Evolutionary conservation across 305 asterid genomes (phyloP), one percentile per base, ranked within the genome.

Genomic region (Coffea humblotiana): DNA sequence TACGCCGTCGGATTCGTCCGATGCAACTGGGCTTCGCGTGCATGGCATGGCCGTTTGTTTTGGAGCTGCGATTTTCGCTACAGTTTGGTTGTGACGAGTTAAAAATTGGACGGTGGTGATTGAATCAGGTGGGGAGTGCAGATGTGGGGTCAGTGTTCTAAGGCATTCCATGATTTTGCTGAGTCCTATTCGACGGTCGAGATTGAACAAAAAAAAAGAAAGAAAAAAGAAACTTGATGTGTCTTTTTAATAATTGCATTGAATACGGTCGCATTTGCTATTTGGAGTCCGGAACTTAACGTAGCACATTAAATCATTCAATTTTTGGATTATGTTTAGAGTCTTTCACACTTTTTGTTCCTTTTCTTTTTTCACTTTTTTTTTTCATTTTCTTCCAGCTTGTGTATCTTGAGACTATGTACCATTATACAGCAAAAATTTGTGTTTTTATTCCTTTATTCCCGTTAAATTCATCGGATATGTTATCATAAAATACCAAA

Each of bases 1-100:
- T 37, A 72, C 63, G 0, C 83, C 91, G 18, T 58, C 82, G 8
- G 83, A 84, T 60, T 76, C 83, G 47, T 69, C 84, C 1, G 84
- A 80, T 1, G 80, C 80, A 23, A 72, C 49, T 45, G 83, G 81
- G 37, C 27, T 77, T 29, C 82, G 75, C 43, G 56, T 83, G 85
- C 87, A 76, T 80, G 86, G 87, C 67, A 47, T 74, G 80, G 14
- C 25, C 12, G 76, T 68, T 45, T 45, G 32, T 63, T 6, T 83
- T 72, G 85, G 81, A 29, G 78, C 77, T 14, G 72, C 76, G 8
- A 13, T 63, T 32, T 66, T 79, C 23, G 85, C 83, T 5, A 61
- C 72, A 23, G 10, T 85, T 61, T 86, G 82, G 85, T 80, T 40
- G 58, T 79, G 61, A 78, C 71, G 6, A 51, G 37, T 68, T 23